A percentile compares a stretch with the other conserved stretches of the same genome.
Conservation (phyloP, 257 asterid genomes). For the Capsicum baccatum region DNA sequence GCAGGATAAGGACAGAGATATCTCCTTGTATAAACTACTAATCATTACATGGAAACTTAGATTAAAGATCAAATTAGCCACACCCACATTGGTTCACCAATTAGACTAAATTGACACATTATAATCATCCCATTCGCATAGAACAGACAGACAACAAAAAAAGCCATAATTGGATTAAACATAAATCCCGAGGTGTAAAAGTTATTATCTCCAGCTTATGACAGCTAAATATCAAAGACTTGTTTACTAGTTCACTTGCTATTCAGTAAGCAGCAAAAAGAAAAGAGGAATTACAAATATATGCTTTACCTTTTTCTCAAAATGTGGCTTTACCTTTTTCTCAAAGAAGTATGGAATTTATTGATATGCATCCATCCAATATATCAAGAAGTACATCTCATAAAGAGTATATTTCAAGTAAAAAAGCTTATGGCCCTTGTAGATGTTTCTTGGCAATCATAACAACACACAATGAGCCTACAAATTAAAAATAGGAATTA, state of each 20-base stretch:
- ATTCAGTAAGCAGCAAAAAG: conserved; percentile 15
- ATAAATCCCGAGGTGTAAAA: not conserved
- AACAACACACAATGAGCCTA: conserved; percentile 11
- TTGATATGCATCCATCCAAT: not conserved
- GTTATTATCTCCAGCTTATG: conserved; percentile 9
- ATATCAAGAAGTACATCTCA: conserved; percentile 2
- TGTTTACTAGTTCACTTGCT: not conserved
- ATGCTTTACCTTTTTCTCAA: conserved; percentile 2
- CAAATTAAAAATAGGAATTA: not conserved
- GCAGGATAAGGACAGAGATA: conserved; percentile 1
- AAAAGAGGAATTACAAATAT: not conserved
- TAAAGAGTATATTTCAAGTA: conserved; percentile 15
- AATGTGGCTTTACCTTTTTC: not conserved
- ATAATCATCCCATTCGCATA: not conserved
- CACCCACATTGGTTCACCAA: not conserved
- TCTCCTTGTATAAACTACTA: conserved; percentile 24
- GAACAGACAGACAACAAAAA: not conserved
- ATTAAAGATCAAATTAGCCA: not conserved
- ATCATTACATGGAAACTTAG: not conserved
- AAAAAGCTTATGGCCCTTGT: not conserved
- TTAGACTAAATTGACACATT: conserved; percentile 21
- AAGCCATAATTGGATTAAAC: conserved; percentile 18
- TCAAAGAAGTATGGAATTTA: not conserved
- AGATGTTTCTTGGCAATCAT: not conserved
- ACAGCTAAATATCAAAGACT: conserved; percentile 19